Base-by-base conservation (phyloP, 1,284 basidiomycete genomes). In the Inonotus obliquus region DNA sequence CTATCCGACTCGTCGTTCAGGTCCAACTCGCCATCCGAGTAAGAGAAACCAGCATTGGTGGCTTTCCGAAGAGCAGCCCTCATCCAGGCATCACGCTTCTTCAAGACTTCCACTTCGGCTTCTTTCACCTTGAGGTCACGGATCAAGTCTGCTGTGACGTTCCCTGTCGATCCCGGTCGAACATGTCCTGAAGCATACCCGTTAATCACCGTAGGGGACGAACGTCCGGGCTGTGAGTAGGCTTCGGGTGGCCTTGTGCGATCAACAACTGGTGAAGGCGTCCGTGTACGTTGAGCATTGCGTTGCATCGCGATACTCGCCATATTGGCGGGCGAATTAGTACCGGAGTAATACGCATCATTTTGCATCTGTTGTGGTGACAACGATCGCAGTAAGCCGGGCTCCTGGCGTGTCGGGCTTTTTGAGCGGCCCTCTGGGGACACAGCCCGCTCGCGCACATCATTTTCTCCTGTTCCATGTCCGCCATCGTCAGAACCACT, bases 31-130 rank as follows among this genome's bases (percentile, higher is more conserved):
- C 78, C 75, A 56, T 86, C 85, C 4, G 83, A 79, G 68, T 89
- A 84, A 29, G 93, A 80, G 73, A 91, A 98, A 13, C 96, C 96
- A 62, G 91, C 81, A 61, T 87, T 85, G 35, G 85, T 80, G 0
- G 96, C 95, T 68, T 89, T 86, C 7, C 80, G 76, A 53, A 98
- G 77, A 4, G 92, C 89, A 45, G 90, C 87, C 71, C 86, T 89
- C 85, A 98, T 89, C 87, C 96, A 97, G 27, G 79, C 78, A 75
- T 95, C 89, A 65, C 92, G 85, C 69, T 86, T 88, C 78, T 84
- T 87, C 68, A 91, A 74, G 38, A 78, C 78, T 66, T 96, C 94
- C 37, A 95, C 72, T 70, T 96, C 95, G 32, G 81, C 77, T 67
- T 95, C 92, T 70, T 89, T 92, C 27, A 81, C 80, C 73, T 90